phyloP scores from a whole-genome alignment of 2,329 filamentous ascomycete species.

The Davidsoniella virescens region DNA sequence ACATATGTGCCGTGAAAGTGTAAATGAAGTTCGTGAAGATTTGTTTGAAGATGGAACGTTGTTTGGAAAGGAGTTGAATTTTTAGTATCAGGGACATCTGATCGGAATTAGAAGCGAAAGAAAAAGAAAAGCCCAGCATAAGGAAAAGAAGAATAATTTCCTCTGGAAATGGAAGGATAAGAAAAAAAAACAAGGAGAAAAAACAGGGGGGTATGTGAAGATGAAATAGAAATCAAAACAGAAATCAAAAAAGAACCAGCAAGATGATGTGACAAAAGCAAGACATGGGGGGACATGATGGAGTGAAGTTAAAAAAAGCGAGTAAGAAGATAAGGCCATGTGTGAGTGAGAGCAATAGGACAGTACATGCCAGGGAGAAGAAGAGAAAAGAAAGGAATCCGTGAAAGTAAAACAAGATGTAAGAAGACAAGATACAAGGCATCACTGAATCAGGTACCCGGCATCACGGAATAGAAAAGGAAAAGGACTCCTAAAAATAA shows the following conservation, averaged over 20 bases:
- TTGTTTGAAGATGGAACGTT: too few species aligned
- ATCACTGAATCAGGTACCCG: constrained; percentile 13
- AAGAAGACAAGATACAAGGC: constrained; percentile 7
- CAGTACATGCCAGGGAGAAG: not conserved
- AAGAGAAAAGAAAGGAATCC: not conserved
- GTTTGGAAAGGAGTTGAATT: too few species aligned
- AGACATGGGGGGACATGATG: constrained; percentile 12
- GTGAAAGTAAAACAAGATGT: not conserved
- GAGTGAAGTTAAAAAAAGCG: constrained; percentile 11
- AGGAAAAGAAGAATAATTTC: not conserved
- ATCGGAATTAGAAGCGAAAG: too few species aligned
- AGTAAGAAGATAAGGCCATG: constrained; percentile 1
- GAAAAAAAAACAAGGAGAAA: not conserved
- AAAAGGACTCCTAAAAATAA: not conserved
- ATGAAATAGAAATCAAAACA: too few species aligned
- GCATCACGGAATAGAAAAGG: constrained; percentile 8
- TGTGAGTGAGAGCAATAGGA: too few species aligned
- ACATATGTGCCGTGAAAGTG: too few species aligned
- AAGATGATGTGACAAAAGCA: constrained; percentile 11
- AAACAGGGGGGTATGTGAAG: not conserved
- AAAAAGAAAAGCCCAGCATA: too few species aligned
- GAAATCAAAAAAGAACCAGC: too few species aligned
- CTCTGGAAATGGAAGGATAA: not conserved
- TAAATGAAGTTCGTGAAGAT: too few species aligned
- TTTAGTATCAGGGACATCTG: too few species aligned